Base-by-base conservation (phyloP, 2,329 filamentous ascomycete genomes). In the Venturia aucupariae region DNA sequence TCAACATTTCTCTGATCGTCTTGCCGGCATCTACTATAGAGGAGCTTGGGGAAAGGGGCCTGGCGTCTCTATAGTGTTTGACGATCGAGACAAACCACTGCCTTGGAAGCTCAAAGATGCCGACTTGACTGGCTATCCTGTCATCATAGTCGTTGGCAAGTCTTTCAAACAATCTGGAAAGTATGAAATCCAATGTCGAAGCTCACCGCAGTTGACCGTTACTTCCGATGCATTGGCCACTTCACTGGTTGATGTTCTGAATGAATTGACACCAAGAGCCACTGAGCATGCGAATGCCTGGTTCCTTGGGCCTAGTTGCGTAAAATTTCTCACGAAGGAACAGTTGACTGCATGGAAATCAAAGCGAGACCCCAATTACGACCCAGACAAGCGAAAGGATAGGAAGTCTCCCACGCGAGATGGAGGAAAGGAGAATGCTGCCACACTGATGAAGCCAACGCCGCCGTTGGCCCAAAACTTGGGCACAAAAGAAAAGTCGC, bases 21-120 rank as follows among this genome's bases (percentile, higher is more conserved):
- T 57, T 35, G 51, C 15, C 19, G 15, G 10, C 8, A 54, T 48
- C 11, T 3, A 11, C 7, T 39, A 48, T 17, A n/a, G 4, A 3
- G 51, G 51, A 3, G 1, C 11, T 17, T 57, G 51, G 51, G 51
- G 51, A 57, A 35, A n/a, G 27, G 27, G 4, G 10, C 8, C 5
- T 8, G 3, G 42, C 3, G 10, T 44, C 7, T 24, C 32, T 11
- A 44, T 38, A 27, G 30, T 64, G 8, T 59, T 55, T 15, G 76
- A 79, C 67, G 77, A 79, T 70, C 68, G 77, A 24, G 75, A 78
- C 35, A 82, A 85, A 68, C 79, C 82, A 1, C 80, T 97, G 66
- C 84, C 85, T 3, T 96, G 90, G 90, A 97, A 96, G 74, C 79
- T 97, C 72, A 86, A 85, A 44, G 94, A 99, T 76, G 94, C 93